phyloP scores from a whole-genome alignment of 306 rosid genomes.

The Sophora flavescens region DNA sequence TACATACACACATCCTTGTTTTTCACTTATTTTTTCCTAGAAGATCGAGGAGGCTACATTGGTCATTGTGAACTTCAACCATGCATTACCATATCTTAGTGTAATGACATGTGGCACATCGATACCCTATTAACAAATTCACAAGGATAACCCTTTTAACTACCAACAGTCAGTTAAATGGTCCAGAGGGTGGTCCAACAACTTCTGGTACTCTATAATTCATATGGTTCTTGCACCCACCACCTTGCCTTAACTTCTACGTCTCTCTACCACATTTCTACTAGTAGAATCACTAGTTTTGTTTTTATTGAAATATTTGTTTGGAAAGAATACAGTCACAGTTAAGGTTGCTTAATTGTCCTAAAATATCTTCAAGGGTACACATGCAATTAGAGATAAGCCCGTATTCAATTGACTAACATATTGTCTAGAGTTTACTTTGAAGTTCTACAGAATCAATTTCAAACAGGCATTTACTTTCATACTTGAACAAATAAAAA shows the following conservation, averaged over 20 bases:
- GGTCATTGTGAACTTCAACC: not conserved
- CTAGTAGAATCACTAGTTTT: not conserved
- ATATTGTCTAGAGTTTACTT: not conserved
- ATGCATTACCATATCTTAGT: not conserved
- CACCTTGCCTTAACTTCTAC: conserved; percentile 15
- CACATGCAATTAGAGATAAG: not conserved
- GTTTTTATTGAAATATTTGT: not conserved
- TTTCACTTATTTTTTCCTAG: not conserved
- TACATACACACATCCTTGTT: not conserved
- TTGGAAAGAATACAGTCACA: not conserved
- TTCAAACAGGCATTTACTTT: conserved; percentile 6
- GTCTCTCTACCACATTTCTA: not conserved
- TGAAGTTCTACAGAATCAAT: not conserved
- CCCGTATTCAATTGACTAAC: not conserved
- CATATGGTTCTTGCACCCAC: not conserved
- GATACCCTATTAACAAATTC: not conserved
- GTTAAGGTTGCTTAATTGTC: not conserved
- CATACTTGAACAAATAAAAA: not conserved
- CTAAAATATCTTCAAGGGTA: not conserved
- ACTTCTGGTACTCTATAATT: not conserved
- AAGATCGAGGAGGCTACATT: not conserved
- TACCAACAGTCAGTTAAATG: not conserved
- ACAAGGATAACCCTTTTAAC: conserved; percentile 5
- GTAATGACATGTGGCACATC: conserved; percentile 23
- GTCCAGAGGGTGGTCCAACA: conserved; percentile 45